Base-by-base conservation (phyloP, 208 protist genomes). In the Wallacemonas sp. region DNA sequence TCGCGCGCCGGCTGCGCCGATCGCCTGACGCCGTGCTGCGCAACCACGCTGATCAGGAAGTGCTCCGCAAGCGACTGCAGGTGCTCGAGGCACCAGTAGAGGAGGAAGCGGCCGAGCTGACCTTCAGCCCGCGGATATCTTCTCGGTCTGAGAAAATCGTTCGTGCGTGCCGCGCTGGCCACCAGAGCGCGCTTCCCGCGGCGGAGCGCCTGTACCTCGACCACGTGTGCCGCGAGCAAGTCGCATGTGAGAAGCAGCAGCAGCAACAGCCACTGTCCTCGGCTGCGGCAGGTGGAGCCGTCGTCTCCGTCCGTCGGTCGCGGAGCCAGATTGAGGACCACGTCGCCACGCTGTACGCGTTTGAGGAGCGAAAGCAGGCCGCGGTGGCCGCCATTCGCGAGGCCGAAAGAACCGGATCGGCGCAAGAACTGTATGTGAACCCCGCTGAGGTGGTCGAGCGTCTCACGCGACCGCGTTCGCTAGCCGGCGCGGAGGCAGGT, bases 191-290 rank as follows among this genome's bases (percentile, higher is more conserved):
- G 30, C 54, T 82, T 39, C 62, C 83, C 14, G 71, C 77, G 1
- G 70, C 54, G 11, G 83, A 89, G 44, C 80, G 80, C 0, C 61
- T 86, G 24, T 78, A 90, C 60, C 61, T 78, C 16, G 80, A 90
- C 43, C 65, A 61, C 56, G 61, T 77, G 27, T 68, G 57, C 36
- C 70, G 69, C n/a, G 60, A 68, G 41, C 33, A 46, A 17, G 68
- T 66, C 21, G 57, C 65, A 43, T 17, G 11, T 23, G 1, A 46
- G 39, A 52, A 9, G 26, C 52, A 12, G 21, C 52, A n/a, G 12
- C 39, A 43, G 12, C 30, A 24, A 23, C 36, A 32, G 34, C 9
- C 56, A 44, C 17, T 8, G 0, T 11, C 24, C 6, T 24, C 24
- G 21, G 46, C 11, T 24, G 46, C 19, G 9, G 46, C 46, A 11